Evolutionary conservation across 2,329 filamentous ascomycete genomes (phyloP).

Genomic region (Zalaria sp.): DNA sequence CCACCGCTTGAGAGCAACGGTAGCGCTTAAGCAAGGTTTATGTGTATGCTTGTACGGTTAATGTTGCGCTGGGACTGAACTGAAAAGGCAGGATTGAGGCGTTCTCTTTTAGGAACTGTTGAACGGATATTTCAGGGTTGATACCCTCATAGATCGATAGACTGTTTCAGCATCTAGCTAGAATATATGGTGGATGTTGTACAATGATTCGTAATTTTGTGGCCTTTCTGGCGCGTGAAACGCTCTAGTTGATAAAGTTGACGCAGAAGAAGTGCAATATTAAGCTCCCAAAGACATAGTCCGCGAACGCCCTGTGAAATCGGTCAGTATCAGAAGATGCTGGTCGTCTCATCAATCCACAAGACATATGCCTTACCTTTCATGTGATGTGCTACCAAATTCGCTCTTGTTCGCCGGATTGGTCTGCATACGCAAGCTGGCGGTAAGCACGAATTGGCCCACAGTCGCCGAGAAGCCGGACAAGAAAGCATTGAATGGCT

Average conservation of each 20-base stretch:
- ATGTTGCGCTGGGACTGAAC: too few species aligned
- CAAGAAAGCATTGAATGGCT: conserved; percentile 99
- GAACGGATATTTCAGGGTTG: too few species aligned
- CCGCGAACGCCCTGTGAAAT: conserved; percentile 67
- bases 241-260: conserved; percentile 89
- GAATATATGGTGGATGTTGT: too few species aligned
- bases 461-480: conserved; percentile 90
- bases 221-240: not conserved
- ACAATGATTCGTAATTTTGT: not conserved
- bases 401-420: conserved; percentile 67
- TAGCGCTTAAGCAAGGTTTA: not conserved
- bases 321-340: conserved; percentile 7
- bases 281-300: conserved; percentile 87
- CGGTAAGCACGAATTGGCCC: conserved; percentile 92
- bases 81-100: not conserved
- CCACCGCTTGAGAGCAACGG: not conserved
- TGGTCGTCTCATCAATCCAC: not conserved
- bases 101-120: not conserved
- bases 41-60: not conserved
- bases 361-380: conserved; percentile 43
- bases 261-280: conserved; percentile 98
- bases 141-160: too few species aligned
- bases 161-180: too few species aligned
- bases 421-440: conserved; percentile 82
- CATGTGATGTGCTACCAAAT: conserved; percentile 62